Evolutionary conservation across 2,329 filamentous ascomycete species (phyloP).

Genomic region (Fusarium abutilonis): DNA sequence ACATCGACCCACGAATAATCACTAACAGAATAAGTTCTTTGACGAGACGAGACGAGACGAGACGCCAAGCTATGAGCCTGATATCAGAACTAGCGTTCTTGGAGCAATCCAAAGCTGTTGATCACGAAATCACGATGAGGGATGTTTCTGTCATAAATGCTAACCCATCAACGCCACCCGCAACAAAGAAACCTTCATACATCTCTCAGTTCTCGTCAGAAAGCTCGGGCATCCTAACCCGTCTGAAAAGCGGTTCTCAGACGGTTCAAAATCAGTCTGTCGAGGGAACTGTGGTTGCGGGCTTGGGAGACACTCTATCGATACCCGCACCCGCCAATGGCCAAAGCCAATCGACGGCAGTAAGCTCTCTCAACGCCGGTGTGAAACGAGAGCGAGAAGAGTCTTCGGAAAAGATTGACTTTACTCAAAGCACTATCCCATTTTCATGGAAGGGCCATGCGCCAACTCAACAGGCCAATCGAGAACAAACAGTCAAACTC

Average conservation of each 20-base stretch:
- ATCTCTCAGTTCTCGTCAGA: constrained; percentile 47
- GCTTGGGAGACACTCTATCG: constrained; percentile 24
- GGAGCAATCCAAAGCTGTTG: neutral
- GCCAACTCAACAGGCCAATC: constrained; percentile 1
- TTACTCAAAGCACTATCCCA: constrained; percentile 48
- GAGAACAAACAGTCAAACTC: constrained; percentile 17
- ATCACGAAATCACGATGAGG: neutral
- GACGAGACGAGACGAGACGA: neutral
- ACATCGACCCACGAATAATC: constrained; percentile 12
- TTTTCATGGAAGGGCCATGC: constrained; percentile 38
- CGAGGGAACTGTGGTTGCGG: neutral
- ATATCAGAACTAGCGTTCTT: neutral
- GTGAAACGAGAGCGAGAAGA: constrained; percentile 48
- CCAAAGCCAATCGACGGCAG: constrained; percentile 9
- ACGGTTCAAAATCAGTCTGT: neutral
- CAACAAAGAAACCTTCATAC: constrained; percentile 39
- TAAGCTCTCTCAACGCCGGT: constrained; percentile 13
- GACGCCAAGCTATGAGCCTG: constrained; percentile 13
- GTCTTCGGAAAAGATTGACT: constrained; percentile 40
- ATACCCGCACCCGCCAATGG: constrained; percentile 20
- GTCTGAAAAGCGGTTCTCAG: constrained; percentile 35
- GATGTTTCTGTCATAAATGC: neutral
- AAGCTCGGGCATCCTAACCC: constrained; percentile 44
- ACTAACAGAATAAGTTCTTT: constrained; percentile 8
- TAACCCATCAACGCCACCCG: neutral